Base-by-base conservation (phyloP, 768 basidiomycete species). In the Melanogaster broomeanus region DNA sequence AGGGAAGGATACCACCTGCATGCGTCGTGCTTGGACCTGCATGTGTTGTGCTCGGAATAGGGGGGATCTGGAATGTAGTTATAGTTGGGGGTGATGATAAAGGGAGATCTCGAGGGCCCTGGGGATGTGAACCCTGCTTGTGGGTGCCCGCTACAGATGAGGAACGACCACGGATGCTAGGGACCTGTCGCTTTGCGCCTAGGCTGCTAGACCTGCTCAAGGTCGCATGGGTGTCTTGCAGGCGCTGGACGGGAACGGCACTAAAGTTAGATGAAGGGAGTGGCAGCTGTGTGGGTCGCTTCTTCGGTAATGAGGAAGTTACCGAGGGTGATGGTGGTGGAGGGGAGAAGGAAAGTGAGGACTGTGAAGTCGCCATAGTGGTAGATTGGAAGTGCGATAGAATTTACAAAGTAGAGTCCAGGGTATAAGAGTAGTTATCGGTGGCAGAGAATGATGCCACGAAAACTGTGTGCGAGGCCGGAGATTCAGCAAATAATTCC, bases 1-100 rank as follows among this genome's bases (percentile, higher is more conserved):
- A 84, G 15, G 91, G 88, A 49, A 85, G 82, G 18, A 91, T 87
- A 28, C 88, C 89, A 39, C 82, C 81, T 12, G 84, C 84, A 65
- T 90, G 86, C 0, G 86, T 85, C 2, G 79, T 39, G 30, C 53
- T 55, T 15, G 13, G 12, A 35, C 80, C 76, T 37, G 83, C 81
- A 68, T 88, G 85, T 0, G 84, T 82, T 6, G 79, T 48, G n/a
- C 48, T 53, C n/a, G 61, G 58, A 11, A 49, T 24, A 30, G 60
- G 25, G 33, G 64, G 50, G 21, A 64, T 31, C 42, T 57, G 58
- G 48, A 67, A 68, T n/a, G 61, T 33, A 42, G 66, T 46, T n/a
- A 62, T 18, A 13, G 66, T 60, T 0, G 68, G 65, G 1, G 67
- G 61, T 16, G 71, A 62, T 8, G 62, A 62, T 50, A 63, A 50